Conservation (phyloP, 306 rosid genomes). For the Quercus ilex region DNA sequence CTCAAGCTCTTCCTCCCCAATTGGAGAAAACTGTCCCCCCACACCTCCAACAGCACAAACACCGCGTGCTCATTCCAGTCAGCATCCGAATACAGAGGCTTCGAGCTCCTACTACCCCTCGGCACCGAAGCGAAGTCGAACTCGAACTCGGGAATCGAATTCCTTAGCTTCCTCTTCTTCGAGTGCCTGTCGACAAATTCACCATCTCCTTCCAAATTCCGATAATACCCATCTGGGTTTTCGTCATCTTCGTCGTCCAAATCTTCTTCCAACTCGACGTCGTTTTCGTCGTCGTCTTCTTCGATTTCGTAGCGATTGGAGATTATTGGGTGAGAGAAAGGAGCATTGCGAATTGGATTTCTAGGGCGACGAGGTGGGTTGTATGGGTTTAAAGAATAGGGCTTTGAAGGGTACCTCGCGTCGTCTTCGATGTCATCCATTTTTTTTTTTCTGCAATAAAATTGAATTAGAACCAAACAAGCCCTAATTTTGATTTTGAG, state of each 20-base stretch:
- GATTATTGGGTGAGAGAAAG: slow-evolving; percentile 28
- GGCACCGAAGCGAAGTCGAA: slow-evolving; percentile 40
- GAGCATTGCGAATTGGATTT: slow-evolving; percentile 32
- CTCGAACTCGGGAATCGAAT: slow-evolving; percentile 43
- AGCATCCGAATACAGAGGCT: slow-evolving; percentile 17
- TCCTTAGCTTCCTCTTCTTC: slow-evolving; percentile 51
- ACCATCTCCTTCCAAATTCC: slow-evolving; percentile 20
- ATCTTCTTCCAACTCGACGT: slow-evolving; percentile 17
- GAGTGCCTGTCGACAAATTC: slow-evolving; percentile 39
- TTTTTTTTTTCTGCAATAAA: too few species aligned
- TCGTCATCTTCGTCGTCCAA: slow-evolving; percentile 9
- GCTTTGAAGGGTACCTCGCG: slow-evolving; percentile 45
- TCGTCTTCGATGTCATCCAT: slow-evolving; percentile 64
- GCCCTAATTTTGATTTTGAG: slow-evolving; percentile 9
- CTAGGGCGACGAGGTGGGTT: slow-evolving; percentile 42
- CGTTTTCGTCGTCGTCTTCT: slow-evolving; percentile 31
- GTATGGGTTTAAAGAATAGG: slow-evolving; percentile 30
- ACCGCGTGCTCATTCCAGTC: slow-evolving; percentile 68
- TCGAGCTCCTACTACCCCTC: slow-evolving; percentile 15
- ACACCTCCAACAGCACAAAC: slow-evolving; percentile 62
- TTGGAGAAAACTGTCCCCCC: slow-evolving; percentile 77
- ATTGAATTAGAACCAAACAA: background rate
- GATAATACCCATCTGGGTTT: slow-evolving; percentile 19
- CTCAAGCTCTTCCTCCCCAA: slow-evolving; percentile 81
- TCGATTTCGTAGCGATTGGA: slow-evolving; percentile 30